Evolutionary conservation across 495 filamentous ascomycete species (phyloP), one percentile per base, ranked within the genome.

Genomic region (Lasiosphaeria miniovina): DNA sequence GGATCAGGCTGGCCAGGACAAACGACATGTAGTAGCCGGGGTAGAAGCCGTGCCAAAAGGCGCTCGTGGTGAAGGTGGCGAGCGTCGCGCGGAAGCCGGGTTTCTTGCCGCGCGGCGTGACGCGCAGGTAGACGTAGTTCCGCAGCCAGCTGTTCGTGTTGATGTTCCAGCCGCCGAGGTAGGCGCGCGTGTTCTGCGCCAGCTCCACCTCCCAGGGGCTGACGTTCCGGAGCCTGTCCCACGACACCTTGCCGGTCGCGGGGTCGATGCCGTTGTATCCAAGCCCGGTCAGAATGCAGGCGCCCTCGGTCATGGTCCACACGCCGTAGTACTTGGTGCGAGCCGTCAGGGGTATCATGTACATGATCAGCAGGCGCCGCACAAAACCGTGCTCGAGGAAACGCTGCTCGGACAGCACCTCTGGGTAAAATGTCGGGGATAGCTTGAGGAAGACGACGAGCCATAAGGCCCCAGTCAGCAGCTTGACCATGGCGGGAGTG

Each of bases 21-120:
- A 98, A 98, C 8, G 90, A 80, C 52, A 98, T 70, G 72, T 98
- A 98, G 72, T 98, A 98, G 5, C 94, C 94, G 0, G 95, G 94
- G 62, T 94, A 94, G 76, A 98, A 97, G 15, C 94, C 94, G 71
- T 98, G 94, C 94, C 94, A 98, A 69, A 98, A 89, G 1, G 94
- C 94, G 64, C 88, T 92, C 35, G 94, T 98, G 7, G 84, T 83
- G 66, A 98, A 98, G 0, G 94, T 98, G 3, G 91, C 93, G 80
- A 98, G 73, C 68, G 88, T 96, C 36, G 94, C 95, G 52, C 93
- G 82, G 77, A 98, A 98, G 3, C 94, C 94, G 8, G 94, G 94
- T 70, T 98, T 98, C 80, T 90, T 94, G 53, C 94, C 94, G 63
- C 89, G 89, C 4, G 94, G 94, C 4, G 94, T 98, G 3, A 98